Base-by-base conservation (phyloP, 2,329 filamentous ascomycete genomes). In the Aciculosporium take region DNA sequence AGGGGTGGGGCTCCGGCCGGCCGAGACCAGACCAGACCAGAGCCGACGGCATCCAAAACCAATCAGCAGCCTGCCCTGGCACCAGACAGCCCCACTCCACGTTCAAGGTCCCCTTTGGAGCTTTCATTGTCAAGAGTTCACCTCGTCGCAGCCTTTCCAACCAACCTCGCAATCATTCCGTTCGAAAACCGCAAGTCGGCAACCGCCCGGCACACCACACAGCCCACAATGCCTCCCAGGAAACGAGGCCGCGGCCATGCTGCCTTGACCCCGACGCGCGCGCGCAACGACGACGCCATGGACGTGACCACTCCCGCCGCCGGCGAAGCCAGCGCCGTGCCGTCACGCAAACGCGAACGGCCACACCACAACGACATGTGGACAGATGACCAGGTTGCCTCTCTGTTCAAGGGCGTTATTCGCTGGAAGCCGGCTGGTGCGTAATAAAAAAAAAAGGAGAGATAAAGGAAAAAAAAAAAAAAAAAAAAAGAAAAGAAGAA, bases 381-480 rank as follows among this genome's bases (percentile, higher is more conserved):
- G 91, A 95, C 87, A 4, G 88, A 94, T 54, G 89, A 95, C 55
- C 91, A 98, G 61, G 82, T 94, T 50, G 87, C 85, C 1, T 88
- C 86, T 31, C 71, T 98, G 1, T 86, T 94, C 65, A 95, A 95
- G 58, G 86, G 80, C 40, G 81, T 96, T 50, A 88, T 96, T 49
- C 75, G 80, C 56, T 94, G 84, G 82, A 98, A 98, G 58, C 91
- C 91, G n/a, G 89, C 89, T 31, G 89, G 87, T 85, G 57, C 49
- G 57, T 47, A n/a, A 9, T 17, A 10, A 13, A 7, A 24, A 9
- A 1, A 25, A 21, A 25, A 25, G 9, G 1, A 25, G 3, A 20
- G 2, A 36, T 24, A 24, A 4, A 8, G 17, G 25, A 3, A 9
- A 9, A 9, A 5, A 35, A 17, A 2, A 21, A 18, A 33, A 33